Conservation (phyloP, 805 yeast species). For the Ascoidea tarda region DNA sequence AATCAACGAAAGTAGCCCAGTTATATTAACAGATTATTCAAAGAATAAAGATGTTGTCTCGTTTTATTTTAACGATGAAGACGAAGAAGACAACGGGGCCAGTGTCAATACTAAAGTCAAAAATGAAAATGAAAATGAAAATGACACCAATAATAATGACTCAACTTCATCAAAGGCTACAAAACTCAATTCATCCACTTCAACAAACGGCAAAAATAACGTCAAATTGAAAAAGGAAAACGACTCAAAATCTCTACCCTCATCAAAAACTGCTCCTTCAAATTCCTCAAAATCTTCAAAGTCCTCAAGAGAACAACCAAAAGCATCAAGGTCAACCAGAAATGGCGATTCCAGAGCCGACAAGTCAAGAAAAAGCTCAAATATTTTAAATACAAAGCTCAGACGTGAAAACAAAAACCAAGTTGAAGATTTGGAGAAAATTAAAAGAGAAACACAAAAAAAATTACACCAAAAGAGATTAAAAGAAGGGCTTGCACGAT, state of each 20-base stretch:
- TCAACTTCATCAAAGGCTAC: conserved; percentile 5
- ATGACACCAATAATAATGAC: conserved; percentile 17
- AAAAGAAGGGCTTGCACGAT: conserved; percentile 75
- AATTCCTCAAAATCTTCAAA: neutral
- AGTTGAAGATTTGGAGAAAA: conserved; percentile 62
- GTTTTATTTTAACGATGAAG: conserved; percentile 68
- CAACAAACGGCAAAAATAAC: too few relatives aligned
- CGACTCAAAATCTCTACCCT: neutral
- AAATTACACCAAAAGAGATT: conserved; percentile 76
- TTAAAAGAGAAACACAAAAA: conserved; percentile 70
- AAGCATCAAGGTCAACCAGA: conserved; percentile 7
- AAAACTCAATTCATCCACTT: neutral
- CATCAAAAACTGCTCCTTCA: neutral
- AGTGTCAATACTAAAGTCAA: conserved; percentile 21
- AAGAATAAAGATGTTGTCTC: conserved; percentile 65
- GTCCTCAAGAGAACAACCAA: neutral
- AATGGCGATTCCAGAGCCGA: conserved; percentile 19
- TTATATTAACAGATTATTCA: conserved; percentile 58
- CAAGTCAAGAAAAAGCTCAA: conserved; percentile 23
- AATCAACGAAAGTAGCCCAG: conserved; percentile 38
- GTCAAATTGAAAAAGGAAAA: neutral
- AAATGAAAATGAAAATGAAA: conserved; percentile 18
- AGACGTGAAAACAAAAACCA: conserved; percentile 68
- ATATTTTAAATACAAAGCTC: conserved; percentile 63
- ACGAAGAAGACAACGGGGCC: conserved; percentile 26